Conservation (phyloP, 179 eudicot genomes). For the Beta lomatogona region DNA sequence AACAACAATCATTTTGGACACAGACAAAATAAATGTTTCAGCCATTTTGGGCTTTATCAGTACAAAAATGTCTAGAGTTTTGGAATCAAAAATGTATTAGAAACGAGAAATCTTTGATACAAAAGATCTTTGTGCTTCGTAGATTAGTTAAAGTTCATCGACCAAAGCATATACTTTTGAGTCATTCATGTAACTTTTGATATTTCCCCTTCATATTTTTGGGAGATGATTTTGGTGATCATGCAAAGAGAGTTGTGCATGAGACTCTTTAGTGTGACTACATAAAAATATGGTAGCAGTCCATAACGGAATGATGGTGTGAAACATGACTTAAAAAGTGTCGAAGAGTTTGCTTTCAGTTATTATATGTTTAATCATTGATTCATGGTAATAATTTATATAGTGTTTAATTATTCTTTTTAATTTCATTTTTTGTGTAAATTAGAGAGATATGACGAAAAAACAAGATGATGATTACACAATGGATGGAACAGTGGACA, state of each 20-base stretch:
- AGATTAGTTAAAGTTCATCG: not conserved
- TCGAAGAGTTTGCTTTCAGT: not conserved
- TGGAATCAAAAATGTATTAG: no score
- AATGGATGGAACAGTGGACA: constrained; percentile 57
- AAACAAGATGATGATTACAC: constrained; percentile 47
- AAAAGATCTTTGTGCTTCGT: no score
- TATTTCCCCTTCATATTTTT: constrained; percentile 1
- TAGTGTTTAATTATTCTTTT: not conserved
- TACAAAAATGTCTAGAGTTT: no score
- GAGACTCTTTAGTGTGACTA: constrained; percentile 28
- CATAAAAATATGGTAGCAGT: constrained; percentile 22
- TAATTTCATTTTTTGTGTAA: not conserved
- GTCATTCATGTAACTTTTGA: not conserved
- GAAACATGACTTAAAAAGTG: not conserved
- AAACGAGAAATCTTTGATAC: no score
- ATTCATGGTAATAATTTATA: not conserved
- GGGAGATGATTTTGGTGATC: constrained; percentile 28
- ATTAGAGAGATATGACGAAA: constrained; percentile 30
- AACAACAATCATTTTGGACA: no score
- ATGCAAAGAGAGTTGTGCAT: constrained; percentile 38
- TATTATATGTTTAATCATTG: not conserved
- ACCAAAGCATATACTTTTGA: not conserved
- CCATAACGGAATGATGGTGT: constrained; percentile 5
- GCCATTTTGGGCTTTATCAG: no score
- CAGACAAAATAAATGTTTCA: no score